Conservation (phyloP, 805 yeast species). For the Kluyveromyces nonfermentans region DNA sequence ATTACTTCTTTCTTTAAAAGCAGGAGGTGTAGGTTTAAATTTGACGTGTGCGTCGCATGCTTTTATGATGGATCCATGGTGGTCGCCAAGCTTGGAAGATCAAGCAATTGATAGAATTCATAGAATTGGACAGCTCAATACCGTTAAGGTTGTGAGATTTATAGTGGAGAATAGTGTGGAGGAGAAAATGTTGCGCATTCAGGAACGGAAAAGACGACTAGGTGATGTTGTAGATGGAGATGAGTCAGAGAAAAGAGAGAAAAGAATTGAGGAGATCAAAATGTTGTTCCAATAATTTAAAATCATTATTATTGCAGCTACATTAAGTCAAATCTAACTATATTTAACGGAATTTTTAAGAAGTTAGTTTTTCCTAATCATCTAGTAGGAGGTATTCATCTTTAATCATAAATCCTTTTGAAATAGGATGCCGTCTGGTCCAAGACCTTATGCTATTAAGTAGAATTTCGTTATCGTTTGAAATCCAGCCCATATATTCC, state of each 20-base stretch:
- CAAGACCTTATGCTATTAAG: conserved; percentile 13
- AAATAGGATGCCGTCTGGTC: conserved; percentile 6
- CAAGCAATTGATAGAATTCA: conserved; percentile 90
- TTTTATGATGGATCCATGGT: conserved; percentile 93
- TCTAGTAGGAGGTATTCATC: conserved; percentile 23
- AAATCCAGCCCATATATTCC: conserved; percentile 43
- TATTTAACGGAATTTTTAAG: neutral
- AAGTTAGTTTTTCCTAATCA: conserved; percentile 5
- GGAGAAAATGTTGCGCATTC: conserved; percentile 79
- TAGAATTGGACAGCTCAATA: conserved; percentile 73
- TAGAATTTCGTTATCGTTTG: conserved; percentile 18
- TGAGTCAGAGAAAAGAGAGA: conserved; percentile 63
- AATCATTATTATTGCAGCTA: neutral
- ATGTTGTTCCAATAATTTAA: conserved; percentile 41
- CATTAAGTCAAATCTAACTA: neutral
- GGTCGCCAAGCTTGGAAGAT: conserved; percentile 88
- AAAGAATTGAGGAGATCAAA: conserved; percentile 65
- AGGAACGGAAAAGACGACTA: conserved; percentile 69
- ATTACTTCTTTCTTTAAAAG: conserved; percentile 67
- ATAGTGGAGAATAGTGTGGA: conserved; percentile 79
- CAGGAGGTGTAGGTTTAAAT: conserved; percentile 92
- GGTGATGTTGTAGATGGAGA: conserved; percentile 74
- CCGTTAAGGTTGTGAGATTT: conserved; percentile 69
- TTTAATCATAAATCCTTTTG: conserved; percentile 12
- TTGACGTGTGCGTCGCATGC: conserved; percentile 78